A percentile compares a stretch with the other conserved stretches of the same genome.
Evolutionary conservation across 2,329 filamentous ascomycete species (phyloP).

Genomic region (Chaetomiaceae sp.): DNA sequence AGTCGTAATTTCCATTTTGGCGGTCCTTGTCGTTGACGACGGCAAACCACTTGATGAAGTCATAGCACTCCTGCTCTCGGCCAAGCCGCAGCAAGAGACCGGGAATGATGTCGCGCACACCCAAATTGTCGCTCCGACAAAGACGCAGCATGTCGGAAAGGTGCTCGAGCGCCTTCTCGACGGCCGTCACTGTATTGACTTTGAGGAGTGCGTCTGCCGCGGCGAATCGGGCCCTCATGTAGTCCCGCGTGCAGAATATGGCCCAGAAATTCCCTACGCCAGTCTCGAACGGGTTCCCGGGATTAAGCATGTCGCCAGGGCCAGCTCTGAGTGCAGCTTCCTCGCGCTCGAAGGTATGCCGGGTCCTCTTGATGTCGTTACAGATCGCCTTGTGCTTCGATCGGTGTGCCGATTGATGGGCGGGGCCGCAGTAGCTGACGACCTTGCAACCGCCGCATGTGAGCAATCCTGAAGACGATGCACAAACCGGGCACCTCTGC

Average conservation of each 20-base stretch:
- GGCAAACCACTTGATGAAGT: slow-evolving; percentile 46
- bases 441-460: slow-evolving; percentile 27
- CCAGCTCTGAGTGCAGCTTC: slow-evolving; percentile 23
- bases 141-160: slow-evolving; percentile 44
- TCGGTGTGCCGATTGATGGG: slow-evolving; percentile 26
- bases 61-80: slow-evolving; percentile 38
- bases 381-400: slow-evolving; percentile 27
- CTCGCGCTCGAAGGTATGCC: slow-evolving; percentile 21
- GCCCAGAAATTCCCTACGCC: slow-evolving; percentile 35
- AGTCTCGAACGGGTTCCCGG: slow-evolving; percentile 28
- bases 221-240: slow-evolving; percentile 34
- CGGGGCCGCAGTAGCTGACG: slow-evolving; percentile 28
- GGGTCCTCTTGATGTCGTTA: slow-evolving; percentile 22
- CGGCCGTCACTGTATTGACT: slow-evolving; percentile 31
- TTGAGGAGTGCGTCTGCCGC: slow-evolving; percentile 29
- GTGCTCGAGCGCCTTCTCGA: slow-evolving; percentile 37
- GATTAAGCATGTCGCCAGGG: neutral
- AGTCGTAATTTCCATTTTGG: slow-evolving; percentile 32
- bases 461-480: neutral
- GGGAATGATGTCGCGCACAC: slow-evolving; percentile 40
- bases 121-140: slow-evolving; percentile 41
- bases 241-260: slow-evolving; percentile 31
- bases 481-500: neutral
- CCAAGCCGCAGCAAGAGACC: slow-evolving; percentile 30
- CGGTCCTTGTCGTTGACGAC: slow-evolving; percentile 18